Conservation (phyloP, 345 rosid genomes). For the Cardamine occulta region DNA sequence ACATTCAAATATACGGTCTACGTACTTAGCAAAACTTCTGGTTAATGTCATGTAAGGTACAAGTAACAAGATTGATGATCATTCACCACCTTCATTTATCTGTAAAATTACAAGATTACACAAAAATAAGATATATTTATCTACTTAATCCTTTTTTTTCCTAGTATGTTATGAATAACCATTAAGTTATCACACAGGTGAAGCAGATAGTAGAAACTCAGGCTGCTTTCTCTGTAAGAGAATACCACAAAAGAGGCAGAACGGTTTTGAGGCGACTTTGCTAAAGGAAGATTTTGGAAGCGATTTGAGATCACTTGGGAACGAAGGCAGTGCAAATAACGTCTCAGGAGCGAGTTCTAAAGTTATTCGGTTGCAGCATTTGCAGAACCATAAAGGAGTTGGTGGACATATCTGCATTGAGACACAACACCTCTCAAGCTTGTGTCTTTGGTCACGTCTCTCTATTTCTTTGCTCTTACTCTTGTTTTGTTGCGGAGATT, state of each 20-base stretch:
- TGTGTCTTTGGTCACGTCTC: constrained; percentile 52
- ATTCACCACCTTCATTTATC: constrained; percentile 14
- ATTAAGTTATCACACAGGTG: constrained; percentile 50
- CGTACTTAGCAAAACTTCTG: neutral
- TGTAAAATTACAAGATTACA: constrained; percentile 1
- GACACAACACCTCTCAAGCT: constrained; percentile 68
- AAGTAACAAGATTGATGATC: constrained; percentile 22
- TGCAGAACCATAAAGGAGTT: constrained; percentile 77
- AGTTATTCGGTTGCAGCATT: constrained; percentile 70
- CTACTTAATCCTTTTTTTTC: neutral
- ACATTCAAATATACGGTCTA: neutral
- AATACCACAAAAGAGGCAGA: constrained; percentile 80
- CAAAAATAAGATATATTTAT: constrained; percentile 1
- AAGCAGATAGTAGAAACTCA: constrained; percentile 66
- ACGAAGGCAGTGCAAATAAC: constrained; percentile 54
- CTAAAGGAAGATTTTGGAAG: constrained; percentile 30
- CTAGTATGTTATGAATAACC: neutral
- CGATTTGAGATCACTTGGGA: constrained; percentile 51
- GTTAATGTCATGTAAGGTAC: constrained; percentile 12
- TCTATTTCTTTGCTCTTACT: constrained; percentile 33
- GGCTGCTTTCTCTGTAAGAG: constrained; percentile 71
- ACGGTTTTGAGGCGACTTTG: constrained; percentile 51
- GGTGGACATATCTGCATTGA: constrained; percentile 84
- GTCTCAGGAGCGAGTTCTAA: constrained; percentile 60
- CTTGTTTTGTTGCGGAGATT: constrained; percentile 32